Evolutionary conservation across 495 filamentous ascomycete species (phyloP).

Genomic region (Neurospora discreta): DNA sequence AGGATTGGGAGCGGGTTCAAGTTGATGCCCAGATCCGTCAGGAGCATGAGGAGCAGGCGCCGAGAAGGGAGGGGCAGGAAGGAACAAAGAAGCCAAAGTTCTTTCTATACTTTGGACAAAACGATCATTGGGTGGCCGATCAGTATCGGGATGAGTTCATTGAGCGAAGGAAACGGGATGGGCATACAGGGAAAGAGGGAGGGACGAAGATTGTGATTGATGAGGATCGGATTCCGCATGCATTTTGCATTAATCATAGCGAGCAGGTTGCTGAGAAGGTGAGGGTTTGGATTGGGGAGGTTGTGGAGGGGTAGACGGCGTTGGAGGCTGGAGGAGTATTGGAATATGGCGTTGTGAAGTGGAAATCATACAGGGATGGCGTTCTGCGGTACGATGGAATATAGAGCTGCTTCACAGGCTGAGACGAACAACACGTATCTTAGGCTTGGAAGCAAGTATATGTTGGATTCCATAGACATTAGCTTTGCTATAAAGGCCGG

Average conservation of each 20-base stretch:
- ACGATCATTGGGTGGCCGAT: constrained; percentile 77
- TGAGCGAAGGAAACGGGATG: constrained; percentile 28
- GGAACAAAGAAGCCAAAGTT: constrained; percentile 34
- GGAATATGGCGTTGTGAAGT: no score
- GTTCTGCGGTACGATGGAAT: fast-evolving
- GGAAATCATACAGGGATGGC: not conserved
- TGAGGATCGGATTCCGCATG: constrained; percentile 63
- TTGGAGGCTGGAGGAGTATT: no score
- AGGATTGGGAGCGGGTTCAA: not conserved
- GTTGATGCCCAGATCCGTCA: not conserved
- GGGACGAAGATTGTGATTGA: constrained; percentile 63
- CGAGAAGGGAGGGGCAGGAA: constrained; percentile 2
- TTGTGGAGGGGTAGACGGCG: constrained; percentile 15
- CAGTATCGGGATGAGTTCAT: constrained; percentile 67
- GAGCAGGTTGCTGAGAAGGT: constrained; percentile 58
- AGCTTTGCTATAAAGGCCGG: no score
- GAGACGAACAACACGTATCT: not conserved
- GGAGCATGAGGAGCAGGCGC: not conserved
- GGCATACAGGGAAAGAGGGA: constrained; percentile 15
- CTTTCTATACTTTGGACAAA: constrained; percentile 67
- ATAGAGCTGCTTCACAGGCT: not conserved
- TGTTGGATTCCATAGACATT: no score
- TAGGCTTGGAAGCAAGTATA: not conserved
- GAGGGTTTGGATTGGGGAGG: constrained; percentile 47
- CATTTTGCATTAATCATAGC: constrained; percentile 65